These are phyloP conservation scores for Blepharisma undulans DNA, from an alignment of 169 alveolate species.

Conservation along the genomic window DNA sequence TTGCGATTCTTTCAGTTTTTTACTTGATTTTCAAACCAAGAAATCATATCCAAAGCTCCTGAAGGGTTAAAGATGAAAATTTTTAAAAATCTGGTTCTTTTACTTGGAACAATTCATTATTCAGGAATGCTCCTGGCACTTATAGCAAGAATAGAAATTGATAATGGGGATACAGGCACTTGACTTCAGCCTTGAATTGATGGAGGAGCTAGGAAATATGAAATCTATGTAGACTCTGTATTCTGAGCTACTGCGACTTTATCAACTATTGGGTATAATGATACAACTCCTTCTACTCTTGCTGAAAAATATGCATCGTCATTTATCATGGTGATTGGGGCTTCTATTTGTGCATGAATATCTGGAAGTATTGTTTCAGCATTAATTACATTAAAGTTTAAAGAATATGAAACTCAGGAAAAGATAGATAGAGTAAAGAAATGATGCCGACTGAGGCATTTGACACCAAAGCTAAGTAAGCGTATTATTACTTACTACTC, in stretches of 20 bases:
- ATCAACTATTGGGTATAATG: constrained; percentile 56
- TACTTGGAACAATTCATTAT: constrained; percentile 46
- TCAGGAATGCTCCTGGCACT: constrained; percentile 54
- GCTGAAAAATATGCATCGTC: constrained; percentile 43
- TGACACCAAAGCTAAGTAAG: constrained; percentile 34
- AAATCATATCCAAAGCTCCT: constrained; percentile 20
- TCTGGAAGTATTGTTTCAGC: constrained; percentile 48
- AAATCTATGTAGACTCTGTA: constrained; percentile 45
- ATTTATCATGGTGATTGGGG: constrained; percentile 54
- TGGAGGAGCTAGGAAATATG: constrained; percentile 15
- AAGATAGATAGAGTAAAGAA: constrained; percentile 47
- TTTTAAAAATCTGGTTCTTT: constrained; percentile 21
- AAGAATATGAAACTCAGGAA: constrained; percentile 34
- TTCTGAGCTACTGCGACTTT: constrained; percentile 57
- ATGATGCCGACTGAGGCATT: constrained; percentile 28
- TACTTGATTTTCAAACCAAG: constrained; percentile 35
- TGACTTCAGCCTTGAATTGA: constrained; percentile 18
- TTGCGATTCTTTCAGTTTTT: constrained; percentile 42
- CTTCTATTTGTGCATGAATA: constrained; percentile 48
- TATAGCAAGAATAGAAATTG: constrained; percentile 52
- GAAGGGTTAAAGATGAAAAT: not conserved
- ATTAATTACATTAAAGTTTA: constrained; percentile 39
- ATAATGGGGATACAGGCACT: constrained; percentile 36
- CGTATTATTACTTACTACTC: constrained; percentile 49
- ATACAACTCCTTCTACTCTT: constrained; percentile 46